Evolutionary conservation across 2,329 filamentous ascomycete genomes (phyloP).

Genomic region (Epichloe elymi): DNA sequence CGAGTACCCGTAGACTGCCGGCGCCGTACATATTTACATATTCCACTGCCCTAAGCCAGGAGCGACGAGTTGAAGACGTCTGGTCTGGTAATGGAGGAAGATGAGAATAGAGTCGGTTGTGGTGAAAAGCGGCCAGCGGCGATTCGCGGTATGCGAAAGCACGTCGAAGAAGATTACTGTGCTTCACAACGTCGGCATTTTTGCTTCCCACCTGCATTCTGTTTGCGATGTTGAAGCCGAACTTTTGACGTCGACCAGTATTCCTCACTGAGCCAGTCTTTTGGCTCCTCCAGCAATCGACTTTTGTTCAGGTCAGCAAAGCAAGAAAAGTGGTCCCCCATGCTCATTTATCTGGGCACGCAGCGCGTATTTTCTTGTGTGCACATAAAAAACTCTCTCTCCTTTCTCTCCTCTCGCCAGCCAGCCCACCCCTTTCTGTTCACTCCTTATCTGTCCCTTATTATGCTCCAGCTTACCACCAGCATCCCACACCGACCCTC

Average conservation of each 20-base stretch:
- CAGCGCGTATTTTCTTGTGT: background rate
- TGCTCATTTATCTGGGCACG: background rate
- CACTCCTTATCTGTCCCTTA: background rate
- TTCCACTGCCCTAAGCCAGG: too few relatives aligned
- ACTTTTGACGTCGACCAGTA: too few relatives aligned
- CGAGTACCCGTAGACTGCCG: constrained; percentile 7
- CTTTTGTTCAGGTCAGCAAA: background rate
- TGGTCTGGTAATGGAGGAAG: too few relatives aligned
- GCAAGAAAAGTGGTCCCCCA: background rate
- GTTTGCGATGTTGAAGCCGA: too few relatives aligned
- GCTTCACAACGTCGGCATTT: background rate
- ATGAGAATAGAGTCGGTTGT: too few relatives aligned
- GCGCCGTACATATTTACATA: too few relatives aligned
- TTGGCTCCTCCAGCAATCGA: background rate
- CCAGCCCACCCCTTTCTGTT: background rate
- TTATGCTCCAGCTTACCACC: background rate
- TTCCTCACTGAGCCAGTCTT: too few relatives aligned
- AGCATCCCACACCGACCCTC: background rate
- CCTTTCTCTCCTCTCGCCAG: background rate
- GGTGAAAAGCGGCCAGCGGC: too few relatives aligned
- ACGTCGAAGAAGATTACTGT: background rate
- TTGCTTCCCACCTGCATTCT: too few relatives aligned
- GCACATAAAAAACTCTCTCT: background rate
- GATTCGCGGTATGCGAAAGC: background rate
- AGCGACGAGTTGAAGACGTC: too few relatives aligned